Base-by-base conservation (phyloP, 345 rosid species). In the Sisymbrium irio region DNA sequence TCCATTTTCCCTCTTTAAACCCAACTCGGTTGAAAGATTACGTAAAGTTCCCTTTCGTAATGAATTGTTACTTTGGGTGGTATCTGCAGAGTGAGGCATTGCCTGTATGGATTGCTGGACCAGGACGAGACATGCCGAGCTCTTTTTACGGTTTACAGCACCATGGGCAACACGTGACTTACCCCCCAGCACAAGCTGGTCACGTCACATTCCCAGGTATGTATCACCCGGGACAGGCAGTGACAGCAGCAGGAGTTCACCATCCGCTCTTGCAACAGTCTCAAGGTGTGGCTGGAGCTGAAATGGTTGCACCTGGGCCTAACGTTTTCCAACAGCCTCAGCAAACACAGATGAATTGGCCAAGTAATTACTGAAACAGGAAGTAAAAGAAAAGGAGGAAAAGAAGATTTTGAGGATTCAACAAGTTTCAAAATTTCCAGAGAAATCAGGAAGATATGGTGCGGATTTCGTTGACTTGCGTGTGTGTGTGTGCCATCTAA, bases 321-420 rank as follows among this genome's bases (percentile, higher is more conserved):
- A 86, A 67, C 71, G 88, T 89, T 75, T 93, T 86, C 81, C 98
- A 89, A 85, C 98, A 89, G 79, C 85, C 96, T 35, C 98, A 90
- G 84, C 98, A 90, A 76, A 85, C 88, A 73, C 98, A 89, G 76
- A 81, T 89, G 74, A 88, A 88, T 69, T 93, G 97, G 97, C 93
- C 97, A 9, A 84, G 89, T 77, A 90, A 81, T 84, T 93, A 90
- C 81, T 93, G 82, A 90, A 77, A 77, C 71, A 73, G 67, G 42
- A 67, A 73, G 71, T 67, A 54, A 45, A 67, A 72, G 51, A 32
- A 33, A 8, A 17, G 19, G n/a, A 13, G 41, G 22, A 71, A 9
- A 46, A 46, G 25, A 63, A 46, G 60, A 46, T 58, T 60, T 58
- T 59, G 67, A 59, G 65, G 79, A 59, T 65, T 51, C 74, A 61